Percentiles rank a stretch among this genome's conserved stretches.
These are phyloP conservation scores for Orbilia oligospora DNA, from an alignment of 2,329 filamentous ascomycete genomes.

Conservation along the genomic window DNA sequence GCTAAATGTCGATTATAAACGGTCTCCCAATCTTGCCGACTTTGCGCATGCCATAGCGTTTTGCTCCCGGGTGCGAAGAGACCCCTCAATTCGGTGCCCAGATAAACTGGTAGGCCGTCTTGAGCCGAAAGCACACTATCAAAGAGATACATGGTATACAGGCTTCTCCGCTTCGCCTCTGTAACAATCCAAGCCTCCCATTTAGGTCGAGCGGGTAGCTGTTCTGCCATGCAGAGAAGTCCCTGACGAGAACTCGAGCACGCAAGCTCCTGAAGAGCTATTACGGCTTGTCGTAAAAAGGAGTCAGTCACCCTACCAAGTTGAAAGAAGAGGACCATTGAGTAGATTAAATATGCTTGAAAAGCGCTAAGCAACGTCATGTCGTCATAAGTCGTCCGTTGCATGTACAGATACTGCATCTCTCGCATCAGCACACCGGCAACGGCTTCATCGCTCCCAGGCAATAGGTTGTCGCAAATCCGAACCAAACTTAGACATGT, in stretches of 20 bases:
- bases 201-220: conserved; percentile 66
- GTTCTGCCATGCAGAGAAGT: conserved; percentile 69
- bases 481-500: conserved; percentile 68
- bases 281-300: conserved; percentile 69
- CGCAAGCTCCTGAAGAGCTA: conserved; percentile 71
- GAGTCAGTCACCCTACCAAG: conserved; percentile 63
- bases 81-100: conserved; percentile 70
- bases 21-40: background rate
- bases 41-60: background rate
- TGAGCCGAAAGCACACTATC: conserved; percentile 70
- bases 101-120: conserved; percentile 69
- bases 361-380: conserved; percentile 68
- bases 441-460: conserved; percentile 66
- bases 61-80: conserved; percentile 68
- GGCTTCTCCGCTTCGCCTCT: conserved; percentile 71
- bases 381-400: conserved; percentile 64
- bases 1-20: background rate
- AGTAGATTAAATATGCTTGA: conserved; percentile 73
- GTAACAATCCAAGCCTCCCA: conserved; percentile 73
- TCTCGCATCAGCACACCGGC: conserved; percentile 67
- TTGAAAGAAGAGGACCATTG: conserved; percentile 70
- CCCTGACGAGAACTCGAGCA: conserved; percentile 67
- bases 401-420: conserved; percentile 68
- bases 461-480: conserved; percentile 67
- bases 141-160: conserved; percentile 72